Evolutionary conservation across 768 basidiomycete genomes (phyloP), one percentile per base, ranked within the genome.

Genomic region (Leucosporidium creatinivorum): DNA sequence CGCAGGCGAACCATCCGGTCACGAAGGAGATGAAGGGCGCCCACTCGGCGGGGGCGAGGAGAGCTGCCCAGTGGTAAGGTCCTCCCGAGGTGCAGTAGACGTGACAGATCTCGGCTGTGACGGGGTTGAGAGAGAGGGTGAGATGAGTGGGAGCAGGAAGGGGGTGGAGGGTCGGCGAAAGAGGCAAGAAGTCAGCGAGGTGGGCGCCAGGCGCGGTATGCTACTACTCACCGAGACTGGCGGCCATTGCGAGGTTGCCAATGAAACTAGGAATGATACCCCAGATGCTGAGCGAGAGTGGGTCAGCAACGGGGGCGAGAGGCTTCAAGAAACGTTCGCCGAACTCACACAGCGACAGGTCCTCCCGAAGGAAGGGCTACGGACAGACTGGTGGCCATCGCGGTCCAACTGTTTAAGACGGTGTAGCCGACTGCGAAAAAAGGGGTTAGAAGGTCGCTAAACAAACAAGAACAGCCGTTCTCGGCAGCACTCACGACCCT

Each of bases 331-430:
- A 13, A 57, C 31, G 23, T 8, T n/a, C 6, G 10, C 28, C 48
- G 25, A 28, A 48, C 52, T 57, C 28, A 66, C 55, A 66, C 61
- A 6, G 69, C 68, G 13, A 62, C 52, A 6, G 73, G 67, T 4
- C 73, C 73, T 1, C 73, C 73, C 1, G 61, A 60, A 1, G 73
- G 69, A 4, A 73, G 68, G 3, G 61, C 61, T 23, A 73, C 33
- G 15, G 51, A 50, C 7, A 70, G 58, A 0, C 67, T 66, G 0
- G 64, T 58, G 9, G 64, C 64, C 72, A 73, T 73, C 0, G 72
- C 72, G 3, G 67, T 65, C 70, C 69, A 70, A 0, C 50, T 44
- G 15, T 44, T 44, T 7, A 44, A 15, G 6, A 44, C 39, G 8
- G 39, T 44, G 39, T 44, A 44, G 8, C 39, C 39, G 8, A 44